Conservation (phyloP, 495 filamentous ascomycete species). For the Aspergillus cavernicola region DNA sequence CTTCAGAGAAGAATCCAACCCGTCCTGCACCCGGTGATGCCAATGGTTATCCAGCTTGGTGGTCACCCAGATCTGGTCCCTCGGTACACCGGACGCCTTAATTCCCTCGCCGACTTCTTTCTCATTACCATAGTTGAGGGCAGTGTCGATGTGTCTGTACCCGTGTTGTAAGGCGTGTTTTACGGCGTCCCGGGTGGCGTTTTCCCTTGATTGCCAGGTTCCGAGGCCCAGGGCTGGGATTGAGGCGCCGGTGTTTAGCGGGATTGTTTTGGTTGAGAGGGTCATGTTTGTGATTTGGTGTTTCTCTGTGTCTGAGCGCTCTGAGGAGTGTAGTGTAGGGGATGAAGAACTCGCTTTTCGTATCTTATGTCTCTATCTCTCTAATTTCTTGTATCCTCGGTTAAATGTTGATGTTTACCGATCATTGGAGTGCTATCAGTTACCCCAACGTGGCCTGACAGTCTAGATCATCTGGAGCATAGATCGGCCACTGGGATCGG, state of each 20-base stretch:
- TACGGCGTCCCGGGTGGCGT: constrained; percentile 4
- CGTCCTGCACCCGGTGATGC: constrained; percentile 2
- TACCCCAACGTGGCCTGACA: no score
- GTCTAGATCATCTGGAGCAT: background rate
- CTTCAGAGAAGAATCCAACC: background rate
- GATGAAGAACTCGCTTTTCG: background rate
- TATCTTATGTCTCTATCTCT: background rate
- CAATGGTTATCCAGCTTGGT: constrained; percentile 7
- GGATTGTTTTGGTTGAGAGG: background rate
- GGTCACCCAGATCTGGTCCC: constrained; percentile 9
- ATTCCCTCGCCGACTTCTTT: constrained; percentile 6
- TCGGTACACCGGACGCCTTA: background rate
- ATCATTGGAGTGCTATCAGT: no score
- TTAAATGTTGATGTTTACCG: no score
- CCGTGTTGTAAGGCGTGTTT: constrained; percentile 8
- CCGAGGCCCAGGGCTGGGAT: constrained; percentile 8
- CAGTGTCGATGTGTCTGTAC: constrained; percentile 7
- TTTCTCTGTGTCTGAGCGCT: no score
- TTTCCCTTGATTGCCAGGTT: constrained; percentile 8
- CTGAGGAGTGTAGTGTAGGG: background rate
- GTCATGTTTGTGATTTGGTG: background rate
- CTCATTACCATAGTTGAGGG: constrained; percentile 8
- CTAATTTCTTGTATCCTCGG: no score
- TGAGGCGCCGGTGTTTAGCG: background rate
- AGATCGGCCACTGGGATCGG: constrained; percentile 1